phyloP scores from a whole-genome alignment of 345 rosid genomes.

The Gossypium herbaceum region DNA sequence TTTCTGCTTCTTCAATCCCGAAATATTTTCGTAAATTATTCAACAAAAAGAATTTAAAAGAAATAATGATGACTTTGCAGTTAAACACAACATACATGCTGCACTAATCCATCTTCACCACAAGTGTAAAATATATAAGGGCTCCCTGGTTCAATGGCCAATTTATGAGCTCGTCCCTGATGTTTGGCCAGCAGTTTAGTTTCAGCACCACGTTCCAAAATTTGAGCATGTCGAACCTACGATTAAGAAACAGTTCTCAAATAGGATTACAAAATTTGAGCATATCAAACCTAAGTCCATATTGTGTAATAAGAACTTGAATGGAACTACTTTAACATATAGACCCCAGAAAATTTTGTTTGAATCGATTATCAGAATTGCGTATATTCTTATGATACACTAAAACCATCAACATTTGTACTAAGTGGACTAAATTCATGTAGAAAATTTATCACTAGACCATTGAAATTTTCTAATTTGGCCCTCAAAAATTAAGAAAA shows the following conservation, averaged over 20 bases:
- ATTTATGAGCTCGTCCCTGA: constrained; percentile 66
- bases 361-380: no score
- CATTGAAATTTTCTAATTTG: background rate
- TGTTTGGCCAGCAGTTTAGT: constrained; percentile 59
- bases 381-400: background rate
- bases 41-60: constrained; percentile 12
- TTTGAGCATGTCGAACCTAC: constrained; percentile 76
- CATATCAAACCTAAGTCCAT: no score
- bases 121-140: constrained; percentile 77
- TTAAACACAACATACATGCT: constrained; percentile 58
- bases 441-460: background rate
- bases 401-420: background rate
- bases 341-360: no score
- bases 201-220: constrained; percentile 65
- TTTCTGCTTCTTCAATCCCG: background rate
- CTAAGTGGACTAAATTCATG: background rate
- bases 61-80: background rate
- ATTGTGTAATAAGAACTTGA: no score
- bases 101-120: constrained; percentile 93
- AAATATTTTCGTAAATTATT: background rate
- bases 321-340: no score
- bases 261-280: background rate
- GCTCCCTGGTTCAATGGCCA: constrained; percentile 91
- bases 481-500: background rate
- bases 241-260: background rate